Evolutionary conservation across 805 yeast genomes (phyloP).

Genomic region (Clavispora asparagi): DNA sequence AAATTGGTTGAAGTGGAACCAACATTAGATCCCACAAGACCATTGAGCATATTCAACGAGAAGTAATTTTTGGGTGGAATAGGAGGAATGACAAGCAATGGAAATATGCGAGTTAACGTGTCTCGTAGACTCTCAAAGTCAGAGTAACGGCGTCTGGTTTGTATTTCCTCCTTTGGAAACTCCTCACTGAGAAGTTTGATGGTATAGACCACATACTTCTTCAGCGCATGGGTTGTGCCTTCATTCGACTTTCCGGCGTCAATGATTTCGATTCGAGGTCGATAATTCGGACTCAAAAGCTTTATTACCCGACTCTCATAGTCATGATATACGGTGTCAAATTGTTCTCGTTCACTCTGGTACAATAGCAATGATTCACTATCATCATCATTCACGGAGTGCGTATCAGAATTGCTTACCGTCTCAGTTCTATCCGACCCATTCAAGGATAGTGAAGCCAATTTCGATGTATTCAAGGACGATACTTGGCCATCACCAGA

Average conservation of each 20-base stretch:
- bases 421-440: neutral
- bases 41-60: slow-evolving; percentile 29
- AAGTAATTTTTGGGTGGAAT: slow-evolving; percentile 60
- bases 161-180: slow-evolving; percentile 33
- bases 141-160: slow-evolving; percentile 80
- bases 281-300: slow-evolving; percentile 25
- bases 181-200: slow-evolving; percentile 51
- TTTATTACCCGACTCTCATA: slow-evolving; percentile 33
- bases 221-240: slow-evolving; percentile 56
- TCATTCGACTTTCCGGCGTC: slow-evolving; percentile 88
- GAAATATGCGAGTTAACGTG: slow-evolving; percentile 65
- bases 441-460: neutral
- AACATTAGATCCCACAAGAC: slow-evolving; percentile 20
- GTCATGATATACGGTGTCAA: slow-evolving; percentile 26
- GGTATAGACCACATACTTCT: slow-evolving; percentile 73
- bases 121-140: slow-evolving; percentile 85
- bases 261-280: slow-evolving; percentile 42
- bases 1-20: neutral
- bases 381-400: slow-evolving; percentile 4
- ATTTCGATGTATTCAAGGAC: neutral
- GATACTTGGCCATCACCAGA: neutral
- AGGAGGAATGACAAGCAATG: slow-evolving; percentile 84
- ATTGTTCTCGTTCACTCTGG: slow-evolving; percentile 13
- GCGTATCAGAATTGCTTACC: neutral
- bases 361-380: slow-evolving; percentile 29